phyloP scores from a whole-genome alignment of 2,329 filamentous ascomycete species.

The Nectriaceae sp. region DNA sequence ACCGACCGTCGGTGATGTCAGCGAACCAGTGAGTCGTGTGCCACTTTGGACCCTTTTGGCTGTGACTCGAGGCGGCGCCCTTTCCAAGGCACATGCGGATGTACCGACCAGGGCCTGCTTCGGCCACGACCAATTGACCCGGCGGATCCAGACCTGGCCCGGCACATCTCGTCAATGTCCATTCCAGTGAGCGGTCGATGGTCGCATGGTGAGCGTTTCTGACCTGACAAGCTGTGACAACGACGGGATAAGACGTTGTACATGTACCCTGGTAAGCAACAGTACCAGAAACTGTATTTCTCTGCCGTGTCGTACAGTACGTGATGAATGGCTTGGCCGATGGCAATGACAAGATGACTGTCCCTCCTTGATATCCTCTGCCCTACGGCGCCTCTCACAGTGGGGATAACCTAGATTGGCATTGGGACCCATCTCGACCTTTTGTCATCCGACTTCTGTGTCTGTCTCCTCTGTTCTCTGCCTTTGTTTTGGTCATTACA shows the following conservation, averaged over 20 bases:
- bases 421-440: neutral
- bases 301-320: neutral
- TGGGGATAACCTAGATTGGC: neutral
- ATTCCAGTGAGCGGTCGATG: conserved; percentile 8
- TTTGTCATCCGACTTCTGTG: neutral
- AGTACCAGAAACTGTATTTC: neutral
- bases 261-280: neutral
- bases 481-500: neutral
- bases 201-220: conserved; percentile 27
- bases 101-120: conserved; percentile 1
- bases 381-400: neutral
- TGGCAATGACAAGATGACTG: neutral
- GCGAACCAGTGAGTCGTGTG: conserved; percentile 18
- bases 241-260: neutral
- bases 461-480: neutral
- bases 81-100: conserved; percentile 6
- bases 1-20: conserved; percentile 25
- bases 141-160: neutral
- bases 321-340: no score
- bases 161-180: neutral
- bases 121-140: neutral
- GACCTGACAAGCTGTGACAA: conserved; percentile 21
- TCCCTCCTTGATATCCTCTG: neutral
- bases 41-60: neutral
- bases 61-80: conserved; percentile 13